A percentile compares a stretch with the other conserved stretches of the same genome.
Evolutionary conservation across 1,284 basidiomycete genomes (phyloP).

Genomic region (Gastroboletus turbinatus): DNA sequence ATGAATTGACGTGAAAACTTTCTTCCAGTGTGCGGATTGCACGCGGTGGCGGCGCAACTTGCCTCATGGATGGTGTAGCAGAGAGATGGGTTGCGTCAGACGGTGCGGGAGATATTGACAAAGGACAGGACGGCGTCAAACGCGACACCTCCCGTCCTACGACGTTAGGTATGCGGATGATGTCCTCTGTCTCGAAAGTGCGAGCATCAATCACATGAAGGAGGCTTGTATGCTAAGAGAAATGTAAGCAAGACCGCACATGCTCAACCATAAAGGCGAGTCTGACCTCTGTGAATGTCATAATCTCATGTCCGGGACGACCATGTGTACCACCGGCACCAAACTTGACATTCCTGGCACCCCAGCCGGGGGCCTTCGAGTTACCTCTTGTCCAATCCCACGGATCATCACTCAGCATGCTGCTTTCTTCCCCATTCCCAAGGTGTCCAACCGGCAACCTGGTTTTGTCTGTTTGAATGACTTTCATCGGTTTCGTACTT

Average conservation of each 20-base stretch:
- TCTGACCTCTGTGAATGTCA: constrained; percentile 82
- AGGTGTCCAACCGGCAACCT: constrained; percentile 35
- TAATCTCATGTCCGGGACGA: constrained; percentile 55
- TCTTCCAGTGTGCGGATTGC: constrained; percentile 55
- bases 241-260: constrained; percentile 10
- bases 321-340: constrained; percentile 47
- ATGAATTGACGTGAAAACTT: constrained; percentile 48
- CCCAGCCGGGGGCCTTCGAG: constrained; percentile 69
- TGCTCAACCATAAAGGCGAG: constrained; percentile 1
- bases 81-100: constrained; percentile 14
- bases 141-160: constrained; percentile 23
- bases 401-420: constrained; percentile 59
- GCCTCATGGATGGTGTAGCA: constrained; percentile 14
- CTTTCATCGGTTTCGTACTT: constrained; percentile 65
- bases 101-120: constrained; percentile 11
- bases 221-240: constrained; percentile 64
- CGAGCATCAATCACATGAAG: constrained; percentile 78
- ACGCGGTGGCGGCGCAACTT: constrained; percentile 28
- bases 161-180: constrained; percentile 58
- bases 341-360: constrained; percentile 78
- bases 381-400: constrained; percentile 62
- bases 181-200: constrained; percentile 75
- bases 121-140: constrained; percentile 17
- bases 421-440: constrained; percentile 47
- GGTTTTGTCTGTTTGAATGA: constrained; percentile 56